These are phyloP conservation scores for Paracorniculantispora psalliotae DNA, from an alignment of 2,329 filamentous ascomycete genomes.

Conservation along the genomic window DNA sequence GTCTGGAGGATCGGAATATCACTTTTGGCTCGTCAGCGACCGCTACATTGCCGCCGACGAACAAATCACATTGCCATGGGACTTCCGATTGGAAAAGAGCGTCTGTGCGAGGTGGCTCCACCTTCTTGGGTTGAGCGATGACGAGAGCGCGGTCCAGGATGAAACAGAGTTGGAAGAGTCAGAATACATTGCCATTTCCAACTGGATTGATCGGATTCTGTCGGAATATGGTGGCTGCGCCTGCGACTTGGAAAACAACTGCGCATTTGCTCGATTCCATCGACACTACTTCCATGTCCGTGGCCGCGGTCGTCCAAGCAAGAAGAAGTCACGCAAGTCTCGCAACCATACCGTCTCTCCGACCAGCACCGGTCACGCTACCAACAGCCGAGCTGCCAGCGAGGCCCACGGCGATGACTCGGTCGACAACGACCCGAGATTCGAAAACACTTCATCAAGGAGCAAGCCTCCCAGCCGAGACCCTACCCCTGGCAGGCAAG, in stretches of 20 bases:
- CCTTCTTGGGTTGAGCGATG: slow-evolving; percentile 58
- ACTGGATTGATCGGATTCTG: slow-evolving; percentile 64
- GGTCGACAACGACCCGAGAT: slow-evolving; percentile 45
- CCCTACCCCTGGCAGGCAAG: slow-evolving; percentile 56
- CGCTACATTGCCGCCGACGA: slow-evolving; percentile 63
- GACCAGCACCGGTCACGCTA: slow-evolving; percentile 57
- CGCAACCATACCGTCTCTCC: slow-evolving; percentile 55
- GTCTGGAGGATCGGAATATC: slow-evolving; percentile 71
- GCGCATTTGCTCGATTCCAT: slow-evolving; percentile 60
- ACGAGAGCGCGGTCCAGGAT: slow-evolving; percentile 43
- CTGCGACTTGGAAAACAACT: slow-evolving; percentile 60
- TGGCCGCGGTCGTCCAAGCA: slow-evolving; percentile 36
- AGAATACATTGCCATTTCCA: slow-evolving; percentile 56
- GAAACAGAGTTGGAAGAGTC: slow-evolving; percentile 53
- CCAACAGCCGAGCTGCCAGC: slow-evolving; percentile 59
- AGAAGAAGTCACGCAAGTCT: slow-evolving; percentile 51
- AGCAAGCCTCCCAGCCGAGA: slow-evolving; percentile 65
- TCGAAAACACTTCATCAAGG: slow-evolving; percentile 44
- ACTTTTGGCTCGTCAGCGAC: slow-evolving; percentile 89
- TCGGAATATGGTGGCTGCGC: slow-evolving; percentile 78
- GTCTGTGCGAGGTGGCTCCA: slow-evolving; percentile 50
- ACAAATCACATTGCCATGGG: slow-evolving; percentile 63
- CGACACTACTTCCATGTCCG: slow-evolving; percentile 48
- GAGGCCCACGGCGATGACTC: slow-evolving; percentile 55
- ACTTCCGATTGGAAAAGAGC: slow-evolving; percentile 57